Base-by-base conservation (phyloP, 2,329 filamentous ascomycete genomes). In the Dendryphion nanum region DNA sequence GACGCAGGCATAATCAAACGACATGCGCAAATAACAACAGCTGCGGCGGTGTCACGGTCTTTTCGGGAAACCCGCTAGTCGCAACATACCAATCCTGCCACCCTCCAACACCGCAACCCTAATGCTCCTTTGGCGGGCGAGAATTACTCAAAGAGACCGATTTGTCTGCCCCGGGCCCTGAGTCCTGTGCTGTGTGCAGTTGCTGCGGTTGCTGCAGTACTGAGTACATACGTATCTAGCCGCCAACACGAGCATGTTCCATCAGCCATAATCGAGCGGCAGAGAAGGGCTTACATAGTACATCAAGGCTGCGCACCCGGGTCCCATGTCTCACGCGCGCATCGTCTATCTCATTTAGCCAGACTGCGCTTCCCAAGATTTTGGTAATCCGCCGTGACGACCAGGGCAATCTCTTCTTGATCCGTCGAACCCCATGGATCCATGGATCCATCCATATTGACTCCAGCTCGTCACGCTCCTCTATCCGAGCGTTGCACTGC, bases 361-460 rank as follows among this genome's bases (percentile, higher is more conserved):
- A 30, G 29, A 30, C 29, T 30, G 10, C 29, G 8, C 29, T 17
- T 30, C 29, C 29, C 29, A 30, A 16, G 15, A 3, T 13, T 30
- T 30, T 15, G 29, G 29, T 10, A 30, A n/a, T 15, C 13, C 10
- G 10, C 29, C 8, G 16, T 30, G 10, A 30, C 29, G 10, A 8
- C 8, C 29, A 10, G 8, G 15, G 29, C 13, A 30, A 13, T 15
- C 8, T 17, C 13, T 30, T 30, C 29, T 30, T 8, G 29, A 30
- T 14, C 16, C 10, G 13, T 30, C 16, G 29, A 13, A 2, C 15
- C 16, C 13, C 29, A 8, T 30, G 15, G 16, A 13, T 30, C 29
- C 12, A 30, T 26, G 23, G 23, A n/a, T n/a, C 29, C 29, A n/a
- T 30, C 16, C 29, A n/a, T 30, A 30, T n/a, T n/a, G n/a, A 26